These are phyloP conservation scores for Globisporangium alternatum DNA, from an alignment of 352 stramenopile genomes.

Conservation along the genomic window DNA sequence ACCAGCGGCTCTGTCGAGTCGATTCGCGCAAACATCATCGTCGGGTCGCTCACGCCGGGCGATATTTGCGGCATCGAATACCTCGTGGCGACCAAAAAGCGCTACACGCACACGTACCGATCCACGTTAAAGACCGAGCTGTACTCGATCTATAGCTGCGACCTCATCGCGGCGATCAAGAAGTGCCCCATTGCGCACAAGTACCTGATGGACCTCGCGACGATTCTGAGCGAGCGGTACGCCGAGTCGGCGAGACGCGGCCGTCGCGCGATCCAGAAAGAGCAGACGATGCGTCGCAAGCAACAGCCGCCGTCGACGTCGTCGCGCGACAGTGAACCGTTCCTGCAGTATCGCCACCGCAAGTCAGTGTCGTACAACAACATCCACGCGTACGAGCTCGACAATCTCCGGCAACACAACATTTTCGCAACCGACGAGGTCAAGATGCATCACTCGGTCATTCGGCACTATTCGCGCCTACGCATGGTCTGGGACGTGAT, in stretches of 20 bases:
- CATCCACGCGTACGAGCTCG: constrained; percentile 30
- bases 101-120: constrained; percentile 69
- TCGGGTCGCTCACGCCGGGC: constrained; percentile 49
- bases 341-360: constrained; percentile 64
- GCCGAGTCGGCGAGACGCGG: constrained; percentile 49
- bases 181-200: constrained; percentile 64
- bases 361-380: constrained; percentile 48
- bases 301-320: constrained; percentile 15
- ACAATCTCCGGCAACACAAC: constrained; percentile 32
- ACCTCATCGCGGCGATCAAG: constrained; percentile 51
- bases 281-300: constrained; percentile 18
- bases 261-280: constrained; percentile 37
- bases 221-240: constrained; percentile 58
- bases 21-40: constrained; percentile 54
- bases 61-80: constrained; percentile 83
- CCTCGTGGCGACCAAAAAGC: constrained; percentile 41
- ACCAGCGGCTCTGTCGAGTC: constrained; percentile 53
- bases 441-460: constrained; percentile 65
- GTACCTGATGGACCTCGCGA: constrained; percentile 61
- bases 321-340: constrained; percentile 27
- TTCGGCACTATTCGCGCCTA: constrained; percentile 62
- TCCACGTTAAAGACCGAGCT: constrained; percentile 64
- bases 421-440: constrained; percentile 42
- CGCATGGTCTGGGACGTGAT: constrained; percentile 70
- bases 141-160: constrained; percentile 61